phyloP scores from a whole-genome alignment of 1,139 yeast genomes.

The Geotrichum phurueaensis region DNA sequence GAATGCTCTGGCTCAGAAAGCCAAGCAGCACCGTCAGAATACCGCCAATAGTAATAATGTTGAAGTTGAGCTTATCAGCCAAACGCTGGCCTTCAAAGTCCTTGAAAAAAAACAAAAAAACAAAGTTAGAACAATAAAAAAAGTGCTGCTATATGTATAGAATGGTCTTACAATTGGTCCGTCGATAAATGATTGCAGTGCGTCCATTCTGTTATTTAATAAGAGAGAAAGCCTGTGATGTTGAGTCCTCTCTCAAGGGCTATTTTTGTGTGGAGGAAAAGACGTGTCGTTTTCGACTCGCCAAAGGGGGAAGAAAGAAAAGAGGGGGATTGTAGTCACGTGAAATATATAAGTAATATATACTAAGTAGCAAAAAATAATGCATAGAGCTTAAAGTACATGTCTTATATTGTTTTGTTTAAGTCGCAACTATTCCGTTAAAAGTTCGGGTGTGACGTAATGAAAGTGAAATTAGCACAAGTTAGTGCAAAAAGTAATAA shows the following conservation, averaged over 20 bases:
- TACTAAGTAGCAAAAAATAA: too few relatives aligned
- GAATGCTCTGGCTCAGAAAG: constrained; percentile 14
- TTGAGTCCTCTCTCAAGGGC: background rate
- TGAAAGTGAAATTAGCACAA: too few relatives aligned
- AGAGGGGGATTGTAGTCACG: background rate
- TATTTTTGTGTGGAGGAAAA: background rate
- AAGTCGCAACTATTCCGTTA: background rate
- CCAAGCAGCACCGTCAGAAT: constrained; percentile 14
- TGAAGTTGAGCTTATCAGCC: constrained; percentile 14
- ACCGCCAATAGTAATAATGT: constrained; percentile 13
- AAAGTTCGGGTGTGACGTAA: too few relatives aligned
- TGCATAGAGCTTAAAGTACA: background rate
- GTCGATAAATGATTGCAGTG: constrained; percentile 9
- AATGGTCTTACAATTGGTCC: constrained; percentile 15
- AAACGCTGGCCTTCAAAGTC: constrained; percentile 19
- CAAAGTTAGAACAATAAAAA: background rate
- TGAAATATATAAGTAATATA: background rate
- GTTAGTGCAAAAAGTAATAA: background rate
- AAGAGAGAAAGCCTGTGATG: background rate
- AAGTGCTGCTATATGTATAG: background rate
- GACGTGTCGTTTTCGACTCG: background rate
- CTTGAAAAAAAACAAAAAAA: background rate
- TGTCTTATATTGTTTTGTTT: background rate
- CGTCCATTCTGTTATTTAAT: constrained; percentile 4
- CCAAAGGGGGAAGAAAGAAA: background rate